phyloP scores from a whole-genome alignment of 164 flowering plant genomes.

The Nelumbo lutea region DNA sequence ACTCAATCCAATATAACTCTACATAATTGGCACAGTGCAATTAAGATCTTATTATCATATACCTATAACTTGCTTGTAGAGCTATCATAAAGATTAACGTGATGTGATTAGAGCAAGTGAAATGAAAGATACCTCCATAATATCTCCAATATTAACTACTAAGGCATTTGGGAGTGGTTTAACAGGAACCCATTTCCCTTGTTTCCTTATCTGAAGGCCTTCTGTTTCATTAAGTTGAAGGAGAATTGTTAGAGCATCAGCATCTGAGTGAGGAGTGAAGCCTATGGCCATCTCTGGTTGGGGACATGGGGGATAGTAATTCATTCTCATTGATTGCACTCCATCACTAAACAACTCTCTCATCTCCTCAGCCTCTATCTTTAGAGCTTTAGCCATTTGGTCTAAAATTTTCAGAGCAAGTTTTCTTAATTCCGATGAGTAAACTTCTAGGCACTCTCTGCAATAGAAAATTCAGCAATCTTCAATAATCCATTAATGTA shows the following conservation, averaged over 20 bases:
- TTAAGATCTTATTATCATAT: too few species aligned
- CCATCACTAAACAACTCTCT: constrained; percentile 25
- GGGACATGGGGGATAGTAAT: constrained; percentile 56
- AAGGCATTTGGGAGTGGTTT: constrained; percentile 35
- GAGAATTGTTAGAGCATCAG: constrained; percentile 36
- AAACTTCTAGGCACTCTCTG: constrained; percentile 24
- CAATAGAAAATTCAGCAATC: background rate
- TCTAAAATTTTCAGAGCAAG: constrained; percentile 20
- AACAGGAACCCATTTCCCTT: constrained; percentile 44
- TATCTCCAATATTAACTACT: constrained; percentile 41
- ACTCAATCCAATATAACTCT: too few species aligned
- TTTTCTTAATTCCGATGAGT: constrained; percentile 19
- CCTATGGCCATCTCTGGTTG: constrained; percentile 40
- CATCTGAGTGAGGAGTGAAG: constrained; percentile 45
- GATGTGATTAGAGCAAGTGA: background rate
- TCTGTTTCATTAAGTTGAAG: constrained; percentile 38
- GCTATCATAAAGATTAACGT: background rate
- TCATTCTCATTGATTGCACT: constrained; percentile 40
- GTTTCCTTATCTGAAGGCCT: constrained; percentile 46
- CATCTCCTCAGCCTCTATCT: constrained; percentile 25
- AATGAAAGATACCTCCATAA: constrained; percentile 29
- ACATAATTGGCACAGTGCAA: too few species aligned
- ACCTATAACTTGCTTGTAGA: background rate
- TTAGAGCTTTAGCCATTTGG: constrained; percentile 28
- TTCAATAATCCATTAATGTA: background rate